Conservation (phyloP, 257 asterid genomes). For the Jasminum sambac region DNA sequence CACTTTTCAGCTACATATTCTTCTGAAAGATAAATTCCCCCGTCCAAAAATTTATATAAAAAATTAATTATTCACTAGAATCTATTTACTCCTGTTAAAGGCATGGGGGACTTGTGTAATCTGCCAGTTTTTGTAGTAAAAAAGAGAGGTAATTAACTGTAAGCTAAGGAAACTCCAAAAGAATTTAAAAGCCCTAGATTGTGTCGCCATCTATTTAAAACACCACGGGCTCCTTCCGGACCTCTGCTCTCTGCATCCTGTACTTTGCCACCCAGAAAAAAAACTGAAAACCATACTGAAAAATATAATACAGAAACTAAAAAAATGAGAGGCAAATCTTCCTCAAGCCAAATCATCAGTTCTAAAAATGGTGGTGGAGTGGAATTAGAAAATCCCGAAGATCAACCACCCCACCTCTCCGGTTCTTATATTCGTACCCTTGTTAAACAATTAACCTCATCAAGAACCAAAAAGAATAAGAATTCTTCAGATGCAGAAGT, state of each 20-base stretch:
- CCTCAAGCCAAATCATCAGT: background rate
- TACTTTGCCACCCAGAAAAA: constrained; percentile 6
- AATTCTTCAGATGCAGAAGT: constrained; percentile 46
- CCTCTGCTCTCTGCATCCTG: constrained; percentile 7
- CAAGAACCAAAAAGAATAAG: constrained; percentile 19
- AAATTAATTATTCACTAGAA: no score
- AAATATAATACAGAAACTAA: background rate
- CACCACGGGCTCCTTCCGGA: background rate
- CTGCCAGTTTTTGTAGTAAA: background rate
- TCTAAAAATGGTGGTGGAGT: background rate
- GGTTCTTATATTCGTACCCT: constrained; percentile 8
- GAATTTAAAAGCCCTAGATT: constrained; percentile 24
- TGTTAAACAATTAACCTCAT: constrained; percentile 9
- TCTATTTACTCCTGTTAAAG: no score
- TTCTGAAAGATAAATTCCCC: no score
- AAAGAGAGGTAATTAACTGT: constrained; percentile 6
- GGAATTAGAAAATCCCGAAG: constrained; percentile 1
- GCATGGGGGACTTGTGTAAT: no score
- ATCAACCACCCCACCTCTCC: constrained; percentile 3
- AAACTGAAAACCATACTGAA: constrained; percentile 4
- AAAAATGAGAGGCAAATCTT: constrained; percentile 6
- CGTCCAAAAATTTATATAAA: no score
- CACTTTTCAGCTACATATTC: no score
- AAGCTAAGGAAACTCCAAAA: constrained; percentile 54
- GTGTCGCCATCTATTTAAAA: constrained; percentile 10